These are phyloP conservation scores for Oryza officinalis DNA, from an alignment of 176 grass and related monocot species.

Conservation along the genomic window DNA sequence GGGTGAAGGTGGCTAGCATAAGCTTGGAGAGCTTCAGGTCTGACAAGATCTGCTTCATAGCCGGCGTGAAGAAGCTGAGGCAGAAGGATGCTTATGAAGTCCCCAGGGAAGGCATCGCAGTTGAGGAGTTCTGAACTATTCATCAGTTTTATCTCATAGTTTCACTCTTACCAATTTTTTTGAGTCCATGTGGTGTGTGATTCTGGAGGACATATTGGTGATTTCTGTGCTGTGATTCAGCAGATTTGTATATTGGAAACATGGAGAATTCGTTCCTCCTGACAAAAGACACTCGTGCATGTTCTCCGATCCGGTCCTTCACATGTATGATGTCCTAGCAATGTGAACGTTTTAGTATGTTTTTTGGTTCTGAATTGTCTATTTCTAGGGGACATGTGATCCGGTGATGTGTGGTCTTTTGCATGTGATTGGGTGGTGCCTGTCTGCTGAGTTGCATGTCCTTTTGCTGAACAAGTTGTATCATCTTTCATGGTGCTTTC, in stretches of 20 bases:
- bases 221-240: conserved; percentile 28
- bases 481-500: neutral
- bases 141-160: conserved; percentile 7
- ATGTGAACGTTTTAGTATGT: conserved; percentile 29
- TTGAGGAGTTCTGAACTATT: conserved; percentile 73
- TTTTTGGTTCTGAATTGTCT: conserved; percentile 10
- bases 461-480: conserved; percentile 6
- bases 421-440: conserved; percentile 24
- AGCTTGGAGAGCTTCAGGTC: conserved; percentile 80
- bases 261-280: conserved; percentile 26
- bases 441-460: conserved; percentile 9
- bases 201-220: conserved; percentile 18
- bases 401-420: neutral
- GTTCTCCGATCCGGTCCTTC: conserved; percentile 30
- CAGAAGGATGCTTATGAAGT: conserved; percentile 84
- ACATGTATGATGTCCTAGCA: conserved; percentile 22
- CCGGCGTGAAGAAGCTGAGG: conserved; percentile 89
- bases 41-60: conserved; percentile 90
- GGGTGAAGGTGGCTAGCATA: conserved; percentile 86
- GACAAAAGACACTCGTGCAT: conserved; percentile 31
- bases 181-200: conserved; percentile 23
- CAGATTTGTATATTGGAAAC: conserved; percentile 27
- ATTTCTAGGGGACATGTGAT: neutral
- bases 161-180: conserved; percentile 51
- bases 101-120: conserved; percentile 61